Percentiles rank a stretch among this genome's conserved stretches.
These are phyloP conservation scores for Arbutus unedo DNA, from an alignment of 148 eudicot genomes.

Conservation along the genomic window DNA sequence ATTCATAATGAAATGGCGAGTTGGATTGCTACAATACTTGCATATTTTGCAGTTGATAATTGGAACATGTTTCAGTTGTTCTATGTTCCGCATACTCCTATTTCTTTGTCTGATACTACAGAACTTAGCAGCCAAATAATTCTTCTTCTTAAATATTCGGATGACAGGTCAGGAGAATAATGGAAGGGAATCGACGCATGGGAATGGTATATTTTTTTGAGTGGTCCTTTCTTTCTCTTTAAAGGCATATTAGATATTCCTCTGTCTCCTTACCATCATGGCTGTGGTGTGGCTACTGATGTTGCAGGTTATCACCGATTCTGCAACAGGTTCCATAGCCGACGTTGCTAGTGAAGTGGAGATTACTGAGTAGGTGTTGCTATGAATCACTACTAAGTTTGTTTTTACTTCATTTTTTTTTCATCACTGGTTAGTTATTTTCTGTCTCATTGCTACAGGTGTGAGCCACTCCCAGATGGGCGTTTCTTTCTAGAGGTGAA, in stretches of 20 bases:
- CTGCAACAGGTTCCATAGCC: conserved; percentile 67
- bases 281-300: conserved; percentile 11
- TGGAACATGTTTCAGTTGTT: background rate
- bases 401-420: conserved; percentile 34
- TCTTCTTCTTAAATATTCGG: conserved; percentile 14
- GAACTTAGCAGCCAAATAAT: background rate
- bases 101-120: background rate
- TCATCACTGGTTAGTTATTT: background rate
- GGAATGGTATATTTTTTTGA: conserved; percentile 78
- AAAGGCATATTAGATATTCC: conserved; percentile 4
- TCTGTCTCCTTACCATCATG: conserved; percentile 2
- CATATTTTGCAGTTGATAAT: background rate
- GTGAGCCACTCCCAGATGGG: conserved; percentile 98
- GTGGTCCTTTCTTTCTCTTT: conserved; percentile 22
- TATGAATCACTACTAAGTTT: background rate
- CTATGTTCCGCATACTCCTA: background rate
- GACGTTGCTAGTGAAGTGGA: conserved; percentile 99
- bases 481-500: conserved; percentile 94
- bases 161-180: conserved; percentile 92
- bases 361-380: conserved; percentile 55
- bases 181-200: conserved; percentile 99
- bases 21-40: background rate
- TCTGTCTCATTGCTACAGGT: conserved; percentile 45
- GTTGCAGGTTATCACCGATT: conserved; percentile 47
- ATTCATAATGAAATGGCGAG: background rate